Conservation (phyloP, 2,329 filamentous ascomycete genomes). For the Ascochyta clinopodiicola region DNA sequence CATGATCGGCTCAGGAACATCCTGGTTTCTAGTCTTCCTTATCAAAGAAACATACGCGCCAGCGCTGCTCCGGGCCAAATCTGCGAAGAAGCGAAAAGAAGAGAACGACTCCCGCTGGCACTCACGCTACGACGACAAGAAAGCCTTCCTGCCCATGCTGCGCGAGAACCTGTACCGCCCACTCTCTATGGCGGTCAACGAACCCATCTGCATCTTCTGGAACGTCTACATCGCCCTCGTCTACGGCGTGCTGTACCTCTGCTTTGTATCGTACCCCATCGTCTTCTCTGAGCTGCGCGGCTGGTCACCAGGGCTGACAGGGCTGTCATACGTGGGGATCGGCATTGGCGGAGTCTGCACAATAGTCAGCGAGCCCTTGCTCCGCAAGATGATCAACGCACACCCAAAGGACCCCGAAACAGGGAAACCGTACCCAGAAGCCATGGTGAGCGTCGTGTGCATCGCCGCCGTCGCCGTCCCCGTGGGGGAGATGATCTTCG, state of each 20-base stretch:
- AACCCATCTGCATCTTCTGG: conserved; percentile 87
- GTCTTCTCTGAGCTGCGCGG: conserved; percentile 78
- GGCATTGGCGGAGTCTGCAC: conserved; percentile 62
- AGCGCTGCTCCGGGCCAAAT: conserved; percentile 75
- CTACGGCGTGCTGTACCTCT: conserved; percentile 87
- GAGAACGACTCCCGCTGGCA: conserved; percentile 77
- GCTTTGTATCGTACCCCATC: conserved; percentile 89
- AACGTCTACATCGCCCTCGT: conserved; percentile 75
- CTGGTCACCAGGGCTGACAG: conserved; percentile 75
- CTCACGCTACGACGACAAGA: conserved; percentile 80
- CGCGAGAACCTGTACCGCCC: conserved; percentile 79
- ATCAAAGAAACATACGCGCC: conserved; percentile 80
- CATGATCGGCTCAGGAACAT: conserved; percentile 69
- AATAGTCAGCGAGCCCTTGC: conserved; percentile 67
- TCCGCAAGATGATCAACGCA: conserved; percentile 77
- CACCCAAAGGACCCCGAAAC: conserved; percentile 78
- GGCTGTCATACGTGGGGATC: conserved; percentile 79
- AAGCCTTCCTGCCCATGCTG: conserved; percentile 69
- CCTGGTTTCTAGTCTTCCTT: conserved; percentile 61
- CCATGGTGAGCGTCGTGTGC: conserved; percentile 80
- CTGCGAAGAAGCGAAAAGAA: conserved; percentile 70
- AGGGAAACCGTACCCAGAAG: conserved; percentile 76
- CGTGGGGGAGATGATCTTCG: conserved; percentile 82
- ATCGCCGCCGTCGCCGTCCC: conserved; percentile 77
- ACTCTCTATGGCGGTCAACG: conserved; percentile 76